Evolutionary conservation across 169 alveolate species (phyloP), one percentile per base, ranked within the genome.

Genomic region (Cryptosporidium felis): DNA sequence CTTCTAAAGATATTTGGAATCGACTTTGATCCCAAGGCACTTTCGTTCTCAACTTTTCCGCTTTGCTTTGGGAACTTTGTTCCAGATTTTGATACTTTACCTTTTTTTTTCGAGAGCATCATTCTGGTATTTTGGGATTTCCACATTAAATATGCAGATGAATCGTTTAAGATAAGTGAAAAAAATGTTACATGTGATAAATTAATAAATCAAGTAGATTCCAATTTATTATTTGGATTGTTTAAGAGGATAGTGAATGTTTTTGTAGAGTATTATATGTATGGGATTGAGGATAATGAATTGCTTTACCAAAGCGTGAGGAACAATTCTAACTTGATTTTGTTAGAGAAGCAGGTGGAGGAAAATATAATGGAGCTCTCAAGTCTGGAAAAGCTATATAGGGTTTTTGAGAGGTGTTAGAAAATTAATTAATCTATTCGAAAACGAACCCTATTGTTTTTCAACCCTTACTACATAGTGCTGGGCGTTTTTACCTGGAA

Each of bases 351-450:
- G 14, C 21, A 56, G 36, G 12, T 74, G 34, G 23, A 34, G n/a
- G 18, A 23, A 10, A 56, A 67, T 38, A 65, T 88, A 30, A 81
- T 89, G 4, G 90, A 81, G 51, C 45, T 89, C 45, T 80, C 92
- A 12, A 82, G 90, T 21, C 46, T 89, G 23, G 89, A 89, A 32
- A 89, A 89, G 53, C 44, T 89, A 34, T 89, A 89, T 59, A 63
- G 45, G 51, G 89, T 89, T 41, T 89, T 89, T 46, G 92, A 89
- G 34, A 46, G 92, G 34, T 88, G 91, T 46, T 88, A 88, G 60
- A 44, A 21, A 44, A 21, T 1, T 2, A 23, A 36, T 10, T 21
- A 49, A 21, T 44, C 1, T 44, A n/a, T n/a, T n/a, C n/a, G n/a
- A n/a, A n/a, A n/a, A n/a, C n/a, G n/a, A n/a, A n/a, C n/a, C n/a